These are phyloP conservation scores for Amaranthus tricolor DNA, from an alignment of 179 eudicot species.

Conservation along the genomic window DNA sequence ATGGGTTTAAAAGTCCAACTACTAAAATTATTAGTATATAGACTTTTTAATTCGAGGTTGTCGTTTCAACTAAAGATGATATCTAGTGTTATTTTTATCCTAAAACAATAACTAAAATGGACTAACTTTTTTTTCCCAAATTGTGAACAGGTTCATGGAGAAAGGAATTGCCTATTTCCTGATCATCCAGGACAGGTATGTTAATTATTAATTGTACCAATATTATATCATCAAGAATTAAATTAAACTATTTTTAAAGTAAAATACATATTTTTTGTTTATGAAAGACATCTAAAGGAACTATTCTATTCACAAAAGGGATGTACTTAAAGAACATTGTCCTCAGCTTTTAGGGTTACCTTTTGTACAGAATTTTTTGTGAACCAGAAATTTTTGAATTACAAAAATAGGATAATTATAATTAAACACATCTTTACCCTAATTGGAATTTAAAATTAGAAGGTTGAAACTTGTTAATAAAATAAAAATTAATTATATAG, in stretches of 20 bases:
- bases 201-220: conserved; percentile 11
- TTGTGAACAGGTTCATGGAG: conserved; percentile 39
- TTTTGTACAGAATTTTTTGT: neutral
- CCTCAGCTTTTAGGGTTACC: conserved; percentile 40
- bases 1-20: no score
- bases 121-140: neutral
- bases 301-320: conserved; percentile 21
- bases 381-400: neutral
- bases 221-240: neutral
- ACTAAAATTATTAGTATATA: no score
- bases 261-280: conserved; percentile 14
- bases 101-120: no score
- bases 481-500: neutral
- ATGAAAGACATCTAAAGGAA: conserved; percentile 29
- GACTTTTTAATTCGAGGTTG: no score
- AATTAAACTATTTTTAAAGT: conserved; percentile 22
- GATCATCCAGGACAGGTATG: conserved; percentile 53
- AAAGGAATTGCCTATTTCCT: conserved; percentile 47
- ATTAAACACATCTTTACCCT: conserved; percentile 22
- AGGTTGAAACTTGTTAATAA: conserved; percentile 20
- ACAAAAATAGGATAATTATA: neutral
- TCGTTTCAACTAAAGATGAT: no score
- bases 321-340: conserved; percentile 26
- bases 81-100: no score
- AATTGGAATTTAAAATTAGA: conserved; percentile 22